phyloP scores from a whole-genome alignment of 2,329 filamentous ascomycete species.

The Apiospora hydei region DNA sequence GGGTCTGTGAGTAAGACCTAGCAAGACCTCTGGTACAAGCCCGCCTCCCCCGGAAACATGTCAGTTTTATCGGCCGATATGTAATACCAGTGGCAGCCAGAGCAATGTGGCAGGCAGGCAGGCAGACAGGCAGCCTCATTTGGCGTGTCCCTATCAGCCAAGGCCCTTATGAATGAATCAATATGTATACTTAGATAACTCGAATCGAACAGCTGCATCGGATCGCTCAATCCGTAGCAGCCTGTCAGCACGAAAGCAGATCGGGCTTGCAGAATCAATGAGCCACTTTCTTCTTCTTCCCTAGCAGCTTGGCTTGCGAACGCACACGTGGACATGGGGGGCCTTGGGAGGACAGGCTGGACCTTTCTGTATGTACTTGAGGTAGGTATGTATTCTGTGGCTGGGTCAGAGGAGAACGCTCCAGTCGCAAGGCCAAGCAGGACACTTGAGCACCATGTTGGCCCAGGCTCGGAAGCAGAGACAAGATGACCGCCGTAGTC shows the following conservation, averaged over 20 bases:
- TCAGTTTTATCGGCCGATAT: conserved; percentile 21
- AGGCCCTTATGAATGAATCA: not conserved
- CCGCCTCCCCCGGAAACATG: conserved; percentile 3
- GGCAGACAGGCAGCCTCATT: conserved; percentile 5
- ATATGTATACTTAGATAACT: not conserved
- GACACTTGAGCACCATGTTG: not conserved
- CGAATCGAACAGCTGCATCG: not conserved
- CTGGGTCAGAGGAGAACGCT: not conserved
- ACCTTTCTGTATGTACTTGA: not conserved
- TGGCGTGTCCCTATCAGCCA: not conserved
- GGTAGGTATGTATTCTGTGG: not conserved
- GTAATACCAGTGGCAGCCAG: not conserved
- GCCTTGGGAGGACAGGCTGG: not conserved
- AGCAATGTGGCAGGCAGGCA: too few species aligned
- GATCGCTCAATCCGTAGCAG: not conserved
- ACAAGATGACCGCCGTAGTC: not conserved
- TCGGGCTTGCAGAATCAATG: not conserved
- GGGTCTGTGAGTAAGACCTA: not conserved
- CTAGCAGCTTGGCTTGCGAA: not conserved
- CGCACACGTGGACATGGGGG: not conserved
- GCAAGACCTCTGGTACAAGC: not conserved
- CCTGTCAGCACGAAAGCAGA: conserved; percentile 9
- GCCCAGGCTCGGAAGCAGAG: not conserved
- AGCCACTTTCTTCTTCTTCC: conserved; percentile 2
- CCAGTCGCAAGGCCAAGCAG: too few species aligned